Percentiles rank a stretch among this genome's conserved stretches.
Conservation (phyloP, 306 rosid species). For the Malus asiatica region DNA sequence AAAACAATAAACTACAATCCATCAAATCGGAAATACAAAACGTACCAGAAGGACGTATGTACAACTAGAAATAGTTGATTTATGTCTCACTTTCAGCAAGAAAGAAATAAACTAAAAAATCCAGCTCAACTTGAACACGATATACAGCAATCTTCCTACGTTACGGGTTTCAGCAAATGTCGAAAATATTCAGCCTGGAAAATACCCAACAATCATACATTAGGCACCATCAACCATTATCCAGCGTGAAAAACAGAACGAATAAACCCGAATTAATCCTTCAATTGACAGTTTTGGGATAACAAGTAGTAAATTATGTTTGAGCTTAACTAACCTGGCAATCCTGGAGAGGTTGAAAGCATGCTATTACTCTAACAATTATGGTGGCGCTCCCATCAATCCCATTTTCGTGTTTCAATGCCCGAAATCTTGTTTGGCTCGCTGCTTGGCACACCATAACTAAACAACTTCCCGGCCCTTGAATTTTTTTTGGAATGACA, state of each 20-base stretch:
- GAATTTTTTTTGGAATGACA: conserved; percentile 10
- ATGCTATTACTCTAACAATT: conserved; percentile 88
- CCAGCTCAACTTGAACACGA: conserved; percentile 52
- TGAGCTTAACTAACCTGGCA: conserved; percentile 68
- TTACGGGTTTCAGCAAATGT: conserved; percentile 93
- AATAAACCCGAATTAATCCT: background rate
- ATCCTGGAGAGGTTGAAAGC: conserved; percentile 96
- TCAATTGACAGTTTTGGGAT: background rate
- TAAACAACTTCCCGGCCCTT: conserved; percentile 54
- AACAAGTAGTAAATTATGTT: background rate
- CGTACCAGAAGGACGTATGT: conserved; percentile 56
- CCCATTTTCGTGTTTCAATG: conserved; percentile 95
- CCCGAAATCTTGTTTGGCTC: conserved; percentile 96
- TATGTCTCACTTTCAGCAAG: conserved; percentile 44
- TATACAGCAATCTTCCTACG: conserved; percentile 51
- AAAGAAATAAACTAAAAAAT: conserved; percentile 51
- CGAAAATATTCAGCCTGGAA: conserved; percentile 96
- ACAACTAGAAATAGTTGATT: conserved; percentile 43
- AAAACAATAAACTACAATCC: background rate
- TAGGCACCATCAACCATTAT: background rate
- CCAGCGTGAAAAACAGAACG: background rate
- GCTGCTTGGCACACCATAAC: conserved; percentile 99
- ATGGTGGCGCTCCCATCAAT: conserved; percentile 80
- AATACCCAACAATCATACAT: conserved; percentile 14
- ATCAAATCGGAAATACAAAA: background rate